These are phyloP conservation scores for Colletotrichum cordylinicola DNA, from an alignment of 2,329 filamentous ascomycete genomes.

Conservation along the genomic window DNA sequence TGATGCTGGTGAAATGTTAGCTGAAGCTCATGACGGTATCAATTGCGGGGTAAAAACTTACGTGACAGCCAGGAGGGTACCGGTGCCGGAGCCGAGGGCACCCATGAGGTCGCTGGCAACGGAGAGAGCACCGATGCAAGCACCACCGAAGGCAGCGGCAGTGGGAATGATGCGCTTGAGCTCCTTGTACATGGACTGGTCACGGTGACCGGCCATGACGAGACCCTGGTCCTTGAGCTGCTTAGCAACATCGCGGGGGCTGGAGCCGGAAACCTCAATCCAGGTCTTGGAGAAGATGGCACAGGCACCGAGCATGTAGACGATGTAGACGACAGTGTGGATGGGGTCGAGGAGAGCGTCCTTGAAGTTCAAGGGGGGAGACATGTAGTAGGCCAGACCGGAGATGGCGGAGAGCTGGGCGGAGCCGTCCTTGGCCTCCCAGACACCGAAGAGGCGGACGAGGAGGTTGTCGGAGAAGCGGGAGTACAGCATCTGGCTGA, in stretches of 20 bases:
- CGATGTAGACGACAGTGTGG: conserved; percentile 93
- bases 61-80: conserved; percentile 98
- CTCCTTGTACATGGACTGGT: conserved; percentile 99
- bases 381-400: conserved; percentile 99
- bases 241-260: conserved; percentile 97
- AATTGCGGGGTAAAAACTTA: conserved; percentile 59
- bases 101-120: conserved; percentile 95
- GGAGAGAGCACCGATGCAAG: conserved; percentile 97
- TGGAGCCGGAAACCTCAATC: conserved; percentile 99
- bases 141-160: conserved; percentile 96
- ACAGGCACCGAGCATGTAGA: conserved; percentile 97
- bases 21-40: neutral
- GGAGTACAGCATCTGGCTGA: conserved; percentile 99
- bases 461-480: conserved; percentile 99
- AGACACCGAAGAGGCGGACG: conserved; percentile 95
- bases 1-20: conserved; percentile 73
- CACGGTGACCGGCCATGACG: conserved; percentile 98
- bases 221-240: conserved; percentile 99
- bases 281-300: conserved; percentile 99
- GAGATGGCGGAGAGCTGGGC: conserved; percentile 93
- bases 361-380: conserved; percentile 95
- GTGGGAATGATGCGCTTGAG: conserved; percentile 99
- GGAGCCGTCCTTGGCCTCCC: conserved; percentile 96
- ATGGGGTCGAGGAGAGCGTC: conserved; percentile 96
- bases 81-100: conserved; percentile 93